Percentiles rank a stretch among this genome's conserved stretches.
These are phyloP conservation scores for Nicotiana benthamiana DNA, from an alignment of 257 asterid species.

Conservation along the genomic window DNA sequence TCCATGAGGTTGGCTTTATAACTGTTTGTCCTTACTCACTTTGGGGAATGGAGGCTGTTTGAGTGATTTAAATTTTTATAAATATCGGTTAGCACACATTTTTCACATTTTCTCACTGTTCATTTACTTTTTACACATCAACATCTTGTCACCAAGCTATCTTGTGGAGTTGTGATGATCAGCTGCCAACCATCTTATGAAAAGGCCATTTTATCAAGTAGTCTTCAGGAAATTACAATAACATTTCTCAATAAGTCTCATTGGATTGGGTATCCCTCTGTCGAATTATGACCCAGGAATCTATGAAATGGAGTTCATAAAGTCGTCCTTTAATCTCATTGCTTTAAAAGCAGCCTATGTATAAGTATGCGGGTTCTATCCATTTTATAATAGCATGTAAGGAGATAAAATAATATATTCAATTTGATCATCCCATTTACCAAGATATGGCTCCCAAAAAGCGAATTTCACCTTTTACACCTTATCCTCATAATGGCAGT, in stretches of 20 bases:
- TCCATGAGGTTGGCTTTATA: constrained; percentile 8
- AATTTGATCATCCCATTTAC: neutral
- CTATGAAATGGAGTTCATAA: neutral
- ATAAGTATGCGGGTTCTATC: neutral
- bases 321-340: neutral
- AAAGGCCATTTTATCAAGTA: neutral
- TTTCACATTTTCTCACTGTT: neutral
- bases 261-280: neutral
- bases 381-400: neutral
- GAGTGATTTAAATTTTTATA: neutral
- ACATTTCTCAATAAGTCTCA: neutral
- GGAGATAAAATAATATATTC: neutral
- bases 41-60: neutral
- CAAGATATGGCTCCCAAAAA: neutral
- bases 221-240: neutral
- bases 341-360: neutral
- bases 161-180: neutral
- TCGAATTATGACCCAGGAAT: neutral
- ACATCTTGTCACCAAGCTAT: neutral
- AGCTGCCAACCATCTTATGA: neutral
- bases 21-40: neutral
- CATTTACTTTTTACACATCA: neutral
- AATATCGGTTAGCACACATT: neutral
- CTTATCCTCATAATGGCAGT: neutral
- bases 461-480: neutral